Evolutionary conservation across 2,329 filamentous ascomycete genomes (phyloP).

Genomic region (Epichloe brachyelytri): DNA sequence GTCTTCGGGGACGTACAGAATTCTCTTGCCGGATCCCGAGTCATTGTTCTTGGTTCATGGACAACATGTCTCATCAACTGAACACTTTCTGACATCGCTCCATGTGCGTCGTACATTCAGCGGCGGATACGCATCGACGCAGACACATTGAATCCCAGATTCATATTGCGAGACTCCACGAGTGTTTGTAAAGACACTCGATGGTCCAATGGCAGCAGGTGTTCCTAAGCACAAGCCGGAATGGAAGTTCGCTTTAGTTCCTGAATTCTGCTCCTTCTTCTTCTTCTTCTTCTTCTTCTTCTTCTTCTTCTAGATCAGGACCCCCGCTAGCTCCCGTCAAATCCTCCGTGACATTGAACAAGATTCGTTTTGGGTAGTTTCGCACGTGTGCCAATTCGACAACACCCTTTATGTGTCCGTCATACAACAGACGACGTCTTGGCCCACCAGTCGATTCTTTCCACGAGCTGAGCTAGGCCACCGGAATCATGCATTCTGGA

Average conservation of each 20-base stretch:
- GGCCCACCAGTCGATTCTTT: conserved; percentile 1
- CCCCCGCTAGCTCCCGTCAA: not conserved
- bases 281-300: no score
- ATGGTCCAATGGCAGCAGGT: no score
- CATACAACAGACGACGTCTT: not conserved
- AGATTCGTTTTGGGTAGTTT: not conserved
- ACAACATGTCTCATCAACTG: not conserved
- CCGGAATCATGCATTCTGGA: not conserved
- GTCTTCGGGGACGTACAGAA: no score
- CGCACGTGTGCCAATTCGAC: not conserved
- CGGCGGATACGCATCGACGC: no score
- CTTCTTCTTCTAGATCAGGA: not conserved
- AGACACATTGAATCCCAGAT: no score
- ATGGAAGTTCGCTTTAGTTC: no score
- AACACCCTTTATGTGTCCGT: not conserved
- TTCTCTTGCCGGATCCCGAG: not conserved
- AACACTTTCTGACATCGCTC: not conserved
- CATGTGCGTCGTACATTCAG: no score
- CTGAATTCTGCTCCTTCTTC: no score
- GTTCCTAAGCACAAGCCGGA: no score
- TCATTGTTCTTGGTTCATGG: not conserved
- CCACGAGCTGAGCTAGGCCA: not conserved
- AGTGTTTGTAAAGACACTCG: no score
- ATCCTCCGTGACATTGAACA: not conserved
- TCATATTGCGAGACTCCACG: no score